Conservation (phyloP, 2,329 filamentous ascomycete species). For the Fusarium azukiicola region DNA sequence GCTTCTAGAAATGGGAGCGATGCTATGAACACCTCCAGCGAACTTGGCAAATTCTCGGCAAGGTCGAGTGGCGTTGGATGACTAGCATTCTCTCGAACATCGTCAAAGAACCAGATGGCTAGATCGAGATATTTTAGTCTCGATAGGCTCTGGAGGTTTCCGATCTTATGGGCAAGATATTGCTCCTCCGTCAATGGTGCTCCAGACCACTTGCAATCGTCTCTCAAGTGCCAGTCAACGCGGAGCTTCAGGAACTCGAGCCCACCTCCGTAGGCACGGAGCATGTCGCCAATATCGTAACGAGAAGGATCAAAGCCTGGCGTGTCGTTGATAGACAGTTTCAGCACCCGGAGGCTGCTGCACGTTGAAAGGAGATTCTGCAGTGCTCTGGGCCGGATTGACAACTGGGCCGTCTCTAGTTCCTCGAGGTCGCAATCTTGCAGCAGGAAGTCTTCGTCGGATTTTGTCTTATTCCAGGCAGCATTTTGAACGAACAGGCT, state of each 20-base stretch:
- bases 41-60: not conserved
- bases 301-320: not conserved
- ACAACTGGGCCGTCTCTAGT: not conserved
- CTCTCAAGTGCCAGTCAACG: not conserved
- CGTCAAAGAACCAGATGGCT: not conserved
- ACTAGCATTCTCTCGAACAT: not conserved
- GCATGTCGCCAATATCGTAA: not conserved
- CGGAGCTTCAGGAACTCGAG: not conserved
- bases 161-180: not conserved
- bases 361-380: not conserved
- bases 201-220: not conserved
- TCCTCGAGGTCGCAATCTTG: not conserved
- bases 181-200: not conserved
- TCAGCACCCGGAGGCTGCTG: not conserved
- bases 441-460: not conserved
- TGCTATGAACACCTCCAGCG: not conserved
- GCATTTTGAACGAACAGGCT: not conserved
- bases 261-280: not conserved
- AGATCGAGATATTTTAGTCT: not conserved
- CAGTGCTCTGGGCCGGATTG: not conserved
- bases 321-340: not conserved
- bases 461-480: not conserved
- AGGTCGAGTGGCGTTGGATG: not conserved
- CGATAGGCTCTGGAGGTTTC: not conserved
- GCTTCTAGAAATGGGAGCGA: not conserved